Conservation (phyloP, 2,329 filamentous ascomycete species). For the Cercospora sojina region DNA sequence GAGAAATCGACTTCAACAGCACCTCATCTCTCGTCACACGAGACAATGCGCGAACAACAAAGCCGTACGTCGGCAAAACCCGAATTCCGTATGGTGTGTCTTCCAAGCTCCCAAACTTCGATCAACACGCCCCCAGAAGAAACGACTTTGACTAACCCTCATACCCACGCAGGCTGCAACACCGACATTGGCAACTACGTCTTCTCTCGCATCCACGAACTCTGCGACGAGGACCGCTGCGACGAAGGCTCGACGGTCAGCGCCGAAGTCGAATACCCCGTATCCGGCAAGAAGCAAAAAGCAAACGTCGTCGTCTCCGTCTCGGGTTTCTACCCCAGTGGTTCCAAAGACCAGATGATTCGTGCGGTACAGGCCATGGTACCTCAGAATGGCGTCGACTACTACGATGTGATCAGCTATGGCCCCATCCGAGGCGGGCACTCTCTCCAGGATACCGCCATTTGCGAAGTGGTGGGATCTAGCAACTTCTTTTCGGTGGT, state of each 20-base stretch:
- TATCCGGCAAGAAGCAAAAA: neutral
- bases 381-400: neutral
- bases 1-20: neutral
- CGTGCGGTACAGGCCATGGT: constrained; percentile 7
- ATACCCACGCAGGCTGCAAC: constrained; percentile 4
- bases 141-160: neutral
- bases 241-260: neutral
- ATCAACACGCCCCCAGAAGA: neutral
- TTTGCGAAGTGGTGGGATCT: constrained; percentile 2
- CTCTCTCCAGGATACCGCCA: neutral
- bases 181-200: constrained; percentile 8
- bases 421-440: neutral
- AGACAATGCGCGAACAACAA: neutral
- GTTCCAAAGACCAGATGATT: constrained; percentile 5
- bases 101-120: neutral
- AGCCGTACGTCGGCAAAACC: constrained; percentile 8
- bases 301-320: constrained; percentile 1
- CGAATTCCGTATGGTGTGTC: constrained; percentile 4
- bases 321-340: neutral
- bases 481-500: constrained; percentile 10
- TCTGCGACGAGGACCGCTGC: constrained; percentile 6
- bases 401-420: constrained; percentile 1
- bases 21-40: neutral
- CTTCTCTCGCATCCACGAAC: constrained; percentile 8
- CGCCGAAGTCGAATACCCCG: constrained; percentile 4